Base-by-base conservation (phyloP, 257 asterid genomes). In the Buddleja alternifolia region DNA sequence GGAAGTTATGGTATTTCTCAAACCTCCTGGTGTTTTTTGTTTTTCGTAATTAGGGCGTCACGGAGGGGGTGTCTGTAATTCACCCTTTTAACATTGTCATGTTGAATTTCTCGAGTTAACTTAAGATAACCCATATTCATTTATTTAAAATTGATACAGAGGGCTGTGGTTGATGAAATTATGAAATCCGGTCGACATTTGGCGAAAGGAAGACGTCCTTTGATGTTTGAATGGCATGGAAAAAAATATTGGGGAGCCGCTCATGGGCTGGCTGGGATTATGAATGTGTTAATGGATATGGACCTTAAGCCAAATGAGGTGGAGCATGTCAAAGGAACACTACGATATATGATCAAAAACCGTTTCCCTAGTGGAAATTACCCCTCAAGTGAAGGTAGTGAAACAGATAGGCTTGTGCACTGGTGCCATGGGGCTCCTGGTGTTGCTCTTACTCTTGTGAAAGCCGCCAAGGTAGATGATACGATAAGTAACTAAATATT, bases 341-440 rank as follows among this genome's bases (percentile, higher is more conserved):
- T 91, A 4, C 72, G 37, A 50, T 89, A 84, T 85, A 84, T 91
- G 85, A 85, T 89, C 44, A 76, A 77, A 60, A 84, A 87, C 59
- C 83, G 90, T n/a, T 87, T 91, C 39, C 82, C 85, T 0, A 84
- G 92, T 70, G 96, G 96, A 54, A 91, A 91, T 66, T 89, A 87
- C 79, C 95, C 86, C 21, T 86, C 96, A 3, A 89, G 96, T 45
- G 90, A 89, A 78, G 93, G 90, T 50, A 87, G 83, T 62, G 84
- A 85, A 74, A 73, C 72, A 1, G 97, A 89, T 67, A 67, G 87
- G 64, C 92, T 85, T 25, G 95, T 91, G 17, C 97, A 91, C 73
- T 91, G 95, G 96, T 91, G 97, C 68, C 97, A 87, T 74, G 97
- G 97, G 40, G 90, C 96, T 63, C 84, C 95, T 16, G 96, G 97